Evolutionary conservation across 179 eudicot genomes (phyloP).

Genomic region (Patellifolia procumbens): DNA sequence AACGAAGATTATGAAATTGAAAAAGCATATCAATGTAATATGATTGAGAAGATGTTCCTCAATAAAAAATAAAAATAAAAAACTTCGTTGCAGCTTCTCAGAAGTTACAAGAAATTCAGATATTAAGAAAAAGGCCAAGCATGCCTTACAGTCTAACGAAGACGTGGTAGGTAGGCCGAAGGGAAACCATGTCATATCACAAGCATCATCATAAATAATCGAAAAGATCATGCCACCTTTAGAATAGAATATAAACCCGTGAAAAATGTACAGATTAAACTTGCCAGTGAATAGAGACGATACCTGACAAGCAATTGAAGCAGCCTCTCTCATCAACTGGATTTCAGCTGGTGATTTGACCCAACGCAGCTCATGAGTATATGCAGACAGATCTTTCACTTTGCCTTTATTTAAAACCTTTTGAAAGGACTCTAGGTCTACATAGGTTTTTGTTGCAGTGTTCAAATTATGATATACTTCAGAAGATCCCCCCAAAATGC

Average conservation of each 20-base stretch:
- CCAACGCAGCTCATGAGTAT: slow-evolving; percentile 84
- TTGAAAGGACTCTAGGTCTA: slow-evolving; percentile 61
- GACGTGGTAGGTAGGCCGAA: slow-evolving; percentile 2
- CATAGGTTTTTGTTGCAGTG: slow-evolving; percentile 61
- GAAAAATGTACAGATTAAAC: background rate
- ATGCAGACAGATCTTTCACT: slow-evolving; percentile 67
- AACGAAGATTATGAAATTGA: too few relatives aligned
- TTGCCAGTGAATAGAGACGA: slow-evolving; percentile 7
- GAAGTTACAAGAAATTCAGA: background rate
- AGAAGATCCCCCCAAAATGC: slow-evolving; percentile 61
- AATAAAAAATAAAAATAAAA: too few relatives aligned
- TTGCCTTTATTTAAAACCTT: slow-evolving; percentile 45
- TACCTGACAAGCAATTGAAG: slow-evolving; percentile 88
- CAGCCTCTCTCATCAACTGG: slow-evolving; percentile 76
- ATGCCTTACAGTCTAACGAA: background rate
- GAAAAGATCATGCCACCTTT: background rate
- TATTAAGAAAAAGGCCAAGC: background rate
- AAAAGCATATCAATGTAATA: background rate
- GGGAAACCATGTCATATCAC: background rate
- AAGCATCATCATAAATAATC: slow-evolving; percentile 1
- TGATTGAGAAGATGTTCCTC: slow-evolving; percentile 6
- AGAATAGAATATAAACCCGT: background rate
- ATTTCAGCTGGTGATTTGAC: slow-evolving; percentile 78
- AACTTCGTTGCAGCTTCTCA: background rate
- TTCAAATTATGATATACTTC: slow-evolving; percentile 61